Evolutionary conservation across 2,329 filamentous ascomycete genomes (phyloP).

Genomic region (Penicillium psychrosexuale): DNA sequence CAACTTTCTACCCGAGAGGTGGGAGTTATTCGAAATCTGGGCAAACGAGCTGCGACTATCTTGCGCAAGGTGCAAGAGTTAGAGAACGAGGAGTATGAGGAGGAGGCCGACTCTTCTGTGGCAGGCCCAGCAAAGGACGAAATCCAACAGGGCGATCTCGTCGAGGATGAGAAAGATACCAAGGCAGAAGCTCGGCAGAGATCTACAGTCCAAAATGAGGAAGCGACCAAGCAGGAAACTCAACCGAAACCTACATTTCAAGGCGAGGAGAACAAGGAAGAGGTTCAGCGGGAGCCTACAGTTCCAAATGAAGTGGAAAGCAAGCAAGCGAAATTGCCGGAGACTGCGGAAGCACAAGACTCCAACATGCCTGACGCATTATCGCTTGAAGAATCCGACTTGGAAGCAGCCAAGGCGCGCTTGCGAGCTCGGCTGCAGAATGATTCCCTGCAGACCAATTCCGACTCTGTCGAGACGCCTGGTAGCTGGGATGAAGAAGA

Average conservation of each 20-base stretch:
- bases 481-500: constrained; percentile 1
- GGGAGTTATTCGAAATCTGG: constrained; percentile 72
- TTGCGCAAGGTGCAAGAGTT: constrained; percentile 46
- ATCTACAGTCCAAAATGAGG: neutral
- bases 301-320: neutral
- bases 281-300: neutral
- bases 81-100: constrained; percentile 23
- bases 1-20: constrained; percentile 74
- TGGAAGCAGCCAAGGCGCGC: constrained; percentile 51
- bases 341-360: too few species aligned
- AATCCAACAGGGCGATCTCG: neutral
- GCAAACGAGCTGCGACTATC: constrained; percentile 65
- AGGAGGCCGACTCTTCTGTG: constrained; percentile 18
- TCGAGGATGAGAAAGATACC: neutral
- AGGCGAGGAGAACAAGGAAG: neutral
- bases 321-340: neutral
- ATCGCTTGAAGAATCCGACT: constrained; percentile 24
- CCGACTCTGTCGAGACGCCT: neutral
- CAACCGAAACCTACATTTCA: neutral
- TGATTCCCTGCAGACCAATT: constrained; percentile 21
- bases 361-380: too few species aligned
- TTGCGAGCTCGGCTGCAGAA: constrained; percentile 41
- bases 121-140: neutral
- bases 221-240: neutral
- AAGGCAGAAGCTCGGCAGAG: neutral